Evolutionary conservation across 192 early-diverging fungal species (phyloP).

Genomic region (Umbelopsis vinacea): DNA sequence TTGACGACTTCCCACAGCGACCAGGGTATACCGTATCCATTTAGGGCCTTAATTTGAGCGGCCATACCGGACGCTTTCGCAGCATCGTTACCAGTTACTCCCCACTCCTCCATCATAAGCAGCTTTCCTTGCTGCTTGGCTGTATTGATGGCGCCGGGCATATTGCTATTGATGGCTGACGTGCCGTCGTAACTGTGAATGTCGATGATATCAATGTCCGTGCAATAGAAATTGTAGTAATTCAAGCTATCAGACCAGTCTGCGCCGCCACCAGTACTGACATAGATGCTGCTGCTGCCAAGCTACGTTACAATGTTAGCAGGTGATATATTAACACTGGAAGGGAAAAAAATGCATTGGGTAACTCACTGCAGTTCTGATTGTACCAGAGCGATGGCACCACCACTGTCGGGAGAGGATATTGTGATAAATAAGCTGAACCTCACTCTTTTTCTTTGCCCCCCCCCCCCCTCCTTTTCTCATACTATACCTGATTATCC

Average conservation of each 20-base stretch:
- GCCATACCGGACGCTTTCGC: conserved; percentile 5
- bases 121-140: conserved; percentile 15
- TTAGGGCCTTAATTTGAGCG: conserved; percentile 5
- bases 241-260: conserved; percentile 9
- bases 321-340: too few species aligned
- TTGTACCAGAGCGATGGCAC: conserved; percentile 16
- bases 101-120: conserved; percentile 17
- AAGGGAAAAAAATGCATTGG: too few species aligned
- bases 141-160: conserved; percentile 10
- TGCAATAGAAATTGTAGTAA: conserved; percentile 13
- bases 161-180: conserved; percentile 11
- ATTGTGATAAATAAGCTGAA: not conserved
- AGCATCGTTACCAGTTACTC: not conserved
- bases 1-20: conserved; percentile 14
- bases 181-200: conserved; percentile 15
- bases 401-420: not conserved
- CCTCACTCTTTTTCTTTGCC: not conserved
- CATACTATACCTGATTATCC: conserved; percentile 13
- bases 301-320: not conserved
- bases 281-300: conserved; percentile 12
- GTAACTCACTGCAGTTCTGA: not conserved
- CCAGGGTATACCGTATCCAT: conserved; percentile 6
- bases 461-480: too few species aligned
- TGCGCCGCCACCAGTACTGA: conserved; percentile 12
- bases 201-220: conserved; percentile 8